Base-by-base conservation (phyloP, 2,329 filamentous ascomycete species). In the Chaetomium globosum region DNA sequence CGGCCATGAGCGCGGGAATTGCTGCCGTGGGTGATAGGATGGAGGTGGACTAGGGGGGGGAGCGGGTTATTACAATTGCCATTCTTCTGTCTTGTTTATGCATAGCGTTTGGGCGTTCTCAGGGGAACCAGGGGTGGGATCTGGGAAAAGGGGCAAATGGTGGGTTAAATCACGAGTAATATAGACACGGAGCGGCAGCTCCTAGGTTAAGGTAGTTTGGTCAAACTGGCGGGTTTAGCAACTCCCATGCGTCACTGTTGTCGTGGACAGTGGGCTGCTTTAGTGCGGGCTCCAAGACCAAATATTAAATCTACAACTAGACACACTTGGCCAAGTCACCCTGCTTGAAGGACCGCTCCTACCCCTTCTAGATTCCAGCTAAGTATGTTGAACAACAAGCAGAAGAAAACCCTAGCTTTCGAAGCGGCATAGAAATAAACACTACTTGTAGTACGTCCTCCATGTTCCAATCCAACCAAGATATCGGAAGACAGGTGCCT, bases 31-130 rank as follows among this genome's bases (percentile, higher is more conserved):
- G 71, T 1, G 68, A 73, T 49, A 80, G 75, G 71, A 83, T 83
- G 81, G 81, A 84, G 33, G 71, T 82, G 12, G 83, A 85, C 64
- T 73, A 65, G 63, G 19, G 9, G 33, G 53, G 63, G 52, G n/a
- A n/a, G n/a, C n/a, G n/a, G n/a, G n/a, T n/a, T 46, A 10, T 28
- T 56, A 4, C 19, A 2, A 12, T 13, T 9, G 61, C 54, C 65
- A 13, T 60, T 46, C 66, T 60, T 46, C 67, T 67, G 10, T 31
- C 28, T 48, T 39, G 55, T 59, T 26, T 46, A 26, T 61, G 71
- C 74, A 76, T 76, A 74, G 74, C 74, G 70, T 70, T 64, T 19
- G 75, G 76, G 73, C 75, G 76, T 74, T 48, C 30, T 9, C 8
- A 46, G 7, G 54, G 48, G 55, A 16, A 1, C 16, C 5, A 23